Evolutionary conservation across 2,329 filamentous ascomycete species (phyloP).

Genomic region (Tolypocladium sp.): DNA sequence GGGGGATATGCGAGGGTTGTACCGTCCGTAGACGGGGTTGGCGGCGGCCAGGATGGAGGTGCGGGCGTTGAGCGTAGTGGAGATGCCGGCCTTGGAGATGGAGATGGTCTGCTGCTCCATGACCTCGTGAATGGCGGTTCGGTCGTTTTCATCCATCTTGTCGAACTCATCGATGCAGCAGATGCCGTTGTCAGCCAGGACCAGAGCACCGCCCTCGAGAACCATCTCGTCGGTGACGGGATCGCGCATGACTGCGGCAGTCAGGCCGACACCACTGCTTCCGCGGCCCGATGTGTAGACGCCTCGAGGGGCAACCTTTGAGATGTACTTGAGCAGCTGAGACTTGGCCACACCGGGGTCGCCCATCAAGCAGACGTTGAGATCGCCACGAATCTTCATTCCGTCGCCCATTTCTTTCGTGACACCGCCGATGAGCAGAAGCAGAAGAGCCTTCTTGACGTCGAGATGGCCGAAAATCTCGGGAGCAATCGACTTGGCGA

Average conservation of each 20-base stretch:
- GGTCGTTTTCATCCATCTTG: slow-evolving; percentile 81
- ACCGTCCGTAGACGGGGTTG: slow-evolving; percentile 94
- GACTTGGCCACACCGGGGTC: slow-evolving; percentile 99
- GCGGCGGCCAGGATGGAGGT: slow-evolving; percentile 94
- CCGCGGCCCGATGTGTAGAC: slow-evolving; percentile 77
- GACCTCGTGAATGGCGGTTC: slow-evolving; percentile 77
- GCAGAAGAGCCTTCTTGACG: slow-evolving; percentile 94
- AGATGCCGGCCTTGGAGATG: slow-evolving; percentile 67
- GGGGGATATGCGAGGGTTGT: slow-evolving; percentile 93
- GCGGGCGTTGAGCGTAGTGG: slow-evolving; percentile 80
- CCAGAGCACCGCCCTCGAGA: slow-evolving; percentile 69
- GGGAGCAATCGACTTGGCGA: slow-evolving; percentile 91
- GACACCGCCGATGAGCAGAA: slow-evolving; percentile 91
- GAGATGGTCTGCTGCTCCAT: slow-evolving; percentile 86
- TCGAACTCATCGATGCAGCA: slow-evolving; percentile 84
- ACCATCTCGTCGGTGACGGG: slow-evolving; percentile 81
- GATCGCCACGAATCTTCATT: slow-evolving; percentile 97
- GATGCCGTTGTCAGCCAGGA: slow-evolving; percentile 74
- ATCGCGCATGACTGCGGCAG: slow-evolving; percentile 75
- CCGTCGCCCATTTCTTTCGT: slow-evolving; percentile 95
- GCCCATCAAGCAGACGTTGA: slow-evolving; percentile 98
- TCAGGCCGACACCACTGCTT: slow-evolving; percentile 74
- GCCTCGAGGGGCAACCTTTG: slow-evolving; percentile 90
- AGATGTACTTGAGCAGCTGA: slow-evolving; percentile 95
- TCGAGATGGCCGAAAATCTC: slow-evolving; percentile 96